These are phyloP conservation scores for Dendrobium officinale DNA, from an alignment of 106 monocot species.

Conservation along the genomic window DNA sequence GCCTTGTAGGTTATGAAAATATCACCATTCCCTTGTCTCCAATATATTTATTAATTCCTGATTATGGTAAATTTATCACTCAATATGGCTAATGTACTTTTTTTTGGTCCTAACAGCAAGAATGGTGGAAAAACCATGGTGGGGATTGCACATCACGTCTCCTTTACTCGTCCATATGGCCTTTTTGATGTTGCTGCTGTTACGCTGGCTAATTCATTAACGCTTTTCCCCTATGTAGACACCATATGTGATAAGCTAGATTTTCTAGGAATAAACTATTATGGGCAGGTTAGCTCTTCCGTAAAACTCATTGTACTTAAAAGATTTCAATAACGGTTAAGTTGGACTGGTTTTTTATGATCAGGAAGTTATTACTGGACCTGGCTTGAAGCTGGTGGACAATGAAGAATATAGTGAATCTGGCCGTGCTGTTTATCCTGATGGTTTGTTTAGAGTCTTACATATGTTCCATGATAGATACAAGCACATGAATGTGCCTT, in stretches of 20 bases:
- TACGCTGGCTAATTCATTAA: slow-evolving; percentile 61
- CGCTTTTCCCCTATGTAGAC: slow-evolving; percentile 77
- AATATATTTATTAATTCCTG: neutral
- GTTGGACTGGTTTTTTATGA: neutral
- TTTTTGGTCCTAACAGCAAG: slow-evolving; percentile 30
- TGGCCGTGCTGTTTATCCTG: slow-evolving; percentile 89
- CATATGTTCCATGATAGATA: slow-evolving; percentile 90
- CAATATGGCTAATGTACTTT: neutral
- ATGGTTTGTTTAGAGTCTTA: slow-evolving; percentile 75
- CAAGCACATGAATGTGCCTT: slow-evolving; percentile 69
- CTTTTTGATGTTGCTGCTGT: slow-evolving; percentile 86
- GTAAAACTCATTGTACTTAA: neutral
- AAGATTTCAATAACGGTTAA: neutral
- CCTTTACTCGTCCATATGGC: slow-evolving; percentile 88
- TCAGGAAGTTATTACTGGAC: slow-evolving; percentile 83
- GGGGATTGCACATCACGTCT: slow-evolving; percentile 86
- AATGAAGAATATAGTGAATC: slow-evolving; percentile 92
- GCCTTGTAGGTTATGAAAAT: too few species aligned
- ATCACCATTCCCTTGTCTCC: too few species aligned
- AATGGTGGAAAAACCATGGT: slow-evolving; percentile 38
- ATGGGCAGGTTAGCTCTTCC: slow-evolving; percentile 65
- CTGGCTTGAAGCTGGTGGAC: slow-evolving; percentile 79
- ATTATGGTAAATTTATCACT: neutral
- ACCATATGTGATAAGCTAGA: slow-evolving; percentile 80
- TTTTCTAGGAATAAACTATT: slow-evolving; percentile 94